These are phyloP conservation scores for Ceratocystis albifundus DNA, from an alignment of 2,329 filamentous ascomycete species.

Conservation along the genomic window DNA sequence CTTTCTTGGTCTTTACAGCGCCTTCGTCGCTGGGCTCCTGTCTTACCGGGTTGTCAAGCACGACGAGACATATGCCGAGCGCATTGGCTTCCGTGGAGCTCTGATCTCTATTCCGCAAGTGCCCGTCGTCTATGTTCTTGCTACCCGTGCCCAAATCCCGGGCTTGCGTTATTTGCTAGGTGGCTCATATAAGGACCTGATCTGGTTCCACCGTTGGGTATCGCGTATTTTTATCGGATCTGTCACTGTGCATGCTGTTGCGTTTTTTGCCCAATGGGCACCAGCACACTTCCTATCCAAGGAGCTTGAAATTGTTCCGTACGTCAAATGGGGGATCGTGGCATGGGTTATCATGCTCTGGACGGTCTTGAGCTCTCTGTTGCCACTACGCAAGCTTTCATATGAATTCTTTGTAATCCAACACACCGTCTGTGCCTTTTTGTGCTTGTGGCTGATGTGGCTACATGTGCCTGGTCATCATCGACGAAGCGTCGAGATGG, in stretches of 20 bases:
- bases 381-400: constrained; percentile 50
- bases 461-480: constrained; percentile 50
- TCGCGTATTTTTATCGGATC: constrained; percentile 57
- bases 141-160: constrained; percentile 45
- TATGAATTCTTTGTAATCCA: constrained; percentile 62
- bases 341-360: constrained; percentile 56
- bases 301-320: constrained; percentile 49
- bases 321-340: constrained; percentile 55
- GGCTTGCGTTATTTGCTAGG: constrained; percentile 44
- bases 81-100: constrained; percentile 55
- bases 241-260: constrained; percentile 56
- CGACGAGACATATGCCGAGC: constrained; percentile 50
- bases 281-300: constrained; percentile 45
- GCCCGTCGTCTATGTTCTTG: constrained; percentile 51
- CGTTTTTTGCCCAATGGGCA: constrained; percentile 56
- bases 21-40: constrained; percentile 48
- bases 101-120: constrained; percentile 55
- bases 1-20: constrained; percentile 46
- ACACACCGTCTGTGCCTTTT: constrained; percentile 50
- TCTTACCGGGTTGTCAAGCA: constrained; percentile 37
- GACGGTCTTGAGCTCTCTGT: constrained; percentile 51
- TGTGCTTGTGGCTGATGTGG: constrained; percentile 54
- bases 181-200: constrained; percentile 55
- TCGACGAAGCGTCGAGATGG: constrained; percentile 53
- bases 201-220: constrained; percentile 64